A percentile compares a stretch with the other conserved stretches of the same genome.
phyloP scores from a whole-genome alignment of 2,329 filamentous ascomycete species.

The Periglandula ipomoeae region DNA sequence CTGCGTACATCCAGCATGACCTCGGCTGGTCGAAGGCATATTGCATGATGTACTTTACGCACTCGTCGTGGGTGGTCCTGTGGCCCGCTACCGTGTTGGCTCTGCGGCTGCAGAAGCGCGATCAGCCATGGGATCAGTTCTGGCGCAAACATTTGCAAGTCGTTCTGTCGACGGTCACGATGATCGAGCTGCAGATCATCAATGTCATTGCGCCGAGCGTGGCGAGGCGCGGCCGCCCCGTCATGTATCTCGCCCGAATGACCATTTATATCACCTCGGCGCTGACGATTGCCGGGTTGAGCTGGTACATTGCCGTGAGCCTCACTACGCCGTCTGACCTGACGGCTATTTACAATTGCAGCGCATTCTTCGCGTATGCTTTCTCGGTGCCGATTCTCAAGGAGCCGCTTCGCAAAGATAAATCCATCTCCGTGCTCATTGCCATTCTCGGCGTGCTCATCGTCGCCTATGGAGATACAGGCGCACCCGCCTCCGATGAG shows the following conservation, averaged over 20 bases:
- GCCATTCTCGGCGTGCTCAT: slow-evolving; percentile 85
- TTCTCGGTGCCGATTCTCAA: slow-evolving; percentile 87
- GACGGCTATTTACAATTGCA: slow-evolving; percentile 98
- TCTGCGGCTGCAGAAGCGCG: slow-evolving; percentile 68
- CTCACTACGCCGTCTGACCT: slow-evolving; percentile 88
- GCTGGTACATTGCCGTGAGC: slow-evolving; percentile 93
- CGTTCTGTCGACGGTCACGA: slow-evolving; percentile 52
- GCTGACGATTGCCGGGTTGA: slow-evolving; percentile 81
- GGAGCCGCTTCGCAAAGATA: slow-evolving; percentile 75
- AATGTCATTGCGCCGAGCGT: slow-evolving; percentile 44
- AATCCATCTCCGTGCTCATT: slow-evolving; percentile 75
- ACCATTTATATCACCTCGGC: slow-evolving; percentile 77
- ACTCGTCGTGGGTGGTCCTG: slow-evolving; percentile 84
- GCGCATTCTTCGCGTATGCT: slow-evolving; percentile 95
- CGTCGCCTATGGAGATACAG: slow-evolving; percentile 84
- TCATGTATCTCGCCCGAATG: slow-evolving; percentile 66
- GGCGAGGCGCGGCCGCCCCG: slow-evolving; percentile 29
- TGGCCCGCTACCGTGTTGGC: slow-evolving; percentile 81
- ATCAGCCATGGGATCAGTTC: slow-evolving; percentile 73
- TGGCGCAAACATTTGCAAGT: slow-evolving; percentile 57
- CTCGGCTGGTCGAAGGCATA: slow-evolving; percentile 97
- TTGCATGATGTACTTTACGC: slow-evolving; percentile 97
- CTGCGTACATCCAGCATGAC: slow-evolving; percentile 87
- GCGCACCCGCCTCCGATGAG: slow-evolving; percentile 31
- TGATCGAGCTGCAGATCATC: slow-evolving; percentile 75